Conservation (phyloP, 345 rosid genomes). For the Corchorus capsularis region DNA sequence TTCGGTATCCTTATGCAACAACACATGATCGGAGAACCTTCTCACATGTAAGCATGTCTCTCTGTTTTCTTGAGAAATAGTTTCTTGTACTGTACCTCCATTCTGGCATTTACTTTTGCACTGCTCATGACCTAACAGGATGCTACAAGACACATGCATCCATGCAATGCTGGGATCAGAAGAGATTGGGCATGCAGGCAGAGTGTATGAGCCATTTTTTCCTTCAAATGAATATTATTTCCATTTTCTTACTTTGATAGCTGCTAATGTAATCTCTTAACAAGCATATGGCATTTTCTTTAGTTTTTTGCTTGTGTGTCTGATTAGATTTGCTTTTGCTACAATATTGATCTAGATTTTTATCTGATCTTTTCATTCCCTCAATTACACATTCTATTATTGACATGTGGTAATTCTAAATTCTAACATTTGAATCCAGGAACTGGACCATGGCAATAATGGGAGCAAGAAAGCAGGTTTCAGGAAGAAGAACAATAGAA, state of each 20-base stretch:
- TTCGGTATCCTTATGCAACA: conserved; percentile 4
- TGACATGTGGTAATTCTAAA: neutral
- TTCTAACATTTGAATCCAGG: neutral
- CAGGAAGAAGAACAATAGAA: conserved; percentile 11
- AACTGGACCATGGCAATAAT: neutral
- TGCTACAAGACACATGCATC: neutral
- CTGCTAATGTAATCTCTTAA: neutral
- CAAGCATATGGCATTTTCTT: neutral
- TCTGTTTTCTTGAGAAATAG: neutral
- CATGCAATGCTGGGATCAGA: neutral
- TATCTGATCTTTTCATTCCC: neutral
- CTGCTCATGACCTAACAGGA: conserved; percentile 7
- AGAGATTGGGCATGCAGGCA: neutral
- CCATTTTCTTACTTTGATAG: neutral
- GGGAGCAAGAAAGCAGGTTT: conserved; percentile 13
- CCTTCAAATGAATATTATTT: neutral
- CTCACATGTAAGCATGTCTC: conserved; percentile 6
- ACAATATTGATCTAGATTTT: neutral
- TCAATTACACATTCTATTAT: neutral
- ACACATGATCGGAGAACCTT: neutral
- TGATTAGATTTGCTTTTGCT: conserved; percentile 1
- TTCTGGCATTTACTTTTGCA: neutral
- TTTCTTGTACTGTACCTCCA: neutral
- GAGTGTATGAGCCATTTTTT: neutral
- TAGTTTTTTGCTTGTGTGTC: conserved; percentile 3